phyloP scores from a whole-genome alignment of 352 stramenopile species.

The Globisporangium irregulare region DNA sequence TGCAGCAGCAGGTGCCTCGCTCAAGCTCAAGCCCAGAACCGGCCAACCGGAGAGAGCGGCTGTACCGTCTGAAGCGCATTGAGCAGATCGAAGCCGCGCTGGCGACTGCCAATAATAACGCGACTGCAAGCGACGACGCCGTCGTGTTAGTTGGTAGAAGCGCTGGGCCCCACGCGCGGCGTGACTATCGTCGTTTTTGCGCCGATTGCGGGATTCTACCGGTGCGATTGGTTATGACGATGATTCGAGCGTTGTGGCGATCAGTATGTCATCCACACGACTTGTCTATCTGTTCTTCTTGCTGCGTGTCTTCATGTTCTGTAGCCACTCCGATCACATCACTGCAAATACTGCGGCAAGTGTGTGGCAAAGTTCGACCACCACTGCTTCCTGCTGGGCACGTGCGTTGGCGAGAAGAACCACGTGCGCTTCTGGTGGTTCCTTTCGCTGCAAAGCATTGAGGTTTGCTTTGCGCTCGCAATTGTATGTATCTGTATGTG shows the following conservation, averaged over 20 bases:
- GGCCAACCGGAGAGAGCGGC: not conserved
- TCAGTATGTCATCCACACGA: not conserved
- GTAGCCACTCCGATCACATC: conserved; percentile 80
- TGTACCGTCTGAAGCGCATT: conserved; percentile 28
- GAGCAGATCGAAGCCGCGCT: conserved; percentile 28
- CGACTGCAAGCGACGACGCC: not conserved
- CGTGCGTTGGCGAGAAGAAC: conserved; percentile 89
- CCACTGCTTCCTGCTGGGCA: conserved; percentile 87
- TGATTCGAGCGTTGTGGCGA: too few species aligned
- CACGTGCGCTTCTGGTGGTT: conserved; percentile 87
- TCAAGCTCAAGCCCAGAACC: not conserved
- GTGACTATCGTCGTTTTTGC: conserved; percentile 23
- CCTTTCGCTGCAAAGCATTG: conserved; percentile 37
- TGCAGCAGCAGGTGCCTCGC: not conserved
- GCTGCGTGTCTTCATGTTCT: not conserved
- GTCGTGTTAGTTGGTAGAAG: not conserved
- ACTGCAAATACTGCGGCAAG: conserved; percentile 71
- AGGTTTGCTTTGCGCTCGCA: conserved; percentile 22
- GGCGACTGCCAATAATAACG: not conserved
- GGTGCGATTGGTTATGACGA: conserved; percentile 1
- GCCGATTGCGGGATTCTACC: conserved; percentile 27
- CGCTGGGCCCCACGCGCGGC: not conserved
- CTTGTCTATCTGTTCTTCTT: not conserved
- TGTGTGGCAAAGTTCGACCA: conserved; percentile 92
- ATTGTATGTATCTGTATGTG: conserved; percentile 20